These are phyloP conservation scores for Podosphaera fusca DNA, from an alignment of 2,329 filamentous ascomycete genomes.

Conservation along the genomic window DNA sequence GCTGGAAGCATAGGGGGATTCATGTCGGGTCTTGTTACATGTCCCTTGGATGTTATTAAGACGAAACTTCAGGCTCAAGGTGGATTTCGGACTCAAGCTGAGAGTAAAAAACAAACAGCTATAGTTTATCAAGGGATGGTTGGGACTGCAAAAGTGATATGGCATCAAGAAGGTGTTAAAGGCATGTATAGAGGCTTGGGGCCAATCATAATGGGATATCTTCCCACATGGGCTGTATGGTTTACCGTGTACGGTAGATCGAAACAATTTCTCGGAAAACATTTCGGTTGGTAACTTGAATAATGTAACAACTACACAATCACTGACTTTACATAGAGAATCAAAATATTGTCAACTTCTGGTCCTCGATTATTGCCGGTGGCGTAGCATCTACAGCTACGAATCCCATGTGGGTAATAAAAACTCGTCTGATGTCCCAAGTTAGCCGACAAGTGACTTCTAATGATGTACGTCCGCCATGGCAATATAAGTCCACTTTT, in stretches of 20 bases:
- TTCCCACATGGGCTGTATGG: slow-evolving; percentile 96
- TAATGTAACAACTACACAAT: background rate
- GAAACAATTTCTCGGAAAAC: slow-evolving; percentile 47
- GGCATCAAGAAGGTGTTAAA: slow-evolving; percentile 61
- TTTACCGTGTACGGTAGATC: slow-evolving; percentile 88
- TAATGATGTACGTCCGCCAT: slow-evolving; percentile 39
- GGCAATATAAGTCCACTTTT: slow-evolving; percentile 75
- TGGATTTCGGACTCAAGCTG: slow-evolving; percentile 34
- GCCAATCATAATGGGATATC: slow-evolving; percentile 82
- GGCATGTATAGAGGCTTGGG: slow-evolving; percentile 86
- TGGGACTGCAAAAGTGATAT: slow-evolving; percentile 69
- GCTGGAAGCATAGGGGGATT: slow-evolving; percentile 78
- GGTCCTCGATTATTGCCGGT: slow-evolving; percentile 75
- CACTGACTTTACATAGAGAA: slow-evolving; percentile 29
- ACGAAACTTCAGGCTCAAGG: slow-evolving; percentile 94
- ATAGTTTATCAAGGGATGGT: slow-evolving; percentile 62
- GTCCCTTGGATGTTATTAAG: slow-evolving; percentile 95
- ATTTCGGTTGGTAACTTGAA: slow-evolving; percentile 28
- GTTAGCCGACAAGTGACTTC: slow-evolving; percentile 33
- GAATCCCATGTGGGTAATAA: slow-evolving; percentile 98
- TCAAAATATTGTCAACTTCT: slow-evolving; percentile 57
- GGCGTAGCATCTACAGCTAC: slow-evolving; percentile 83
- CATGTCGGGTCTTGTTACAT: slow-evolving; percentile 82
- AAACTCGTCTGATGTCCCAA: slow-evolving; percentile 94
- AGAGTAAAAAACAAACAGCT: slow-evolving; percentile 15